phyloP scores from a whole-genome alignment of 2,329 filamentous ascomycete species.

The Cadophora sp. region DNA sequence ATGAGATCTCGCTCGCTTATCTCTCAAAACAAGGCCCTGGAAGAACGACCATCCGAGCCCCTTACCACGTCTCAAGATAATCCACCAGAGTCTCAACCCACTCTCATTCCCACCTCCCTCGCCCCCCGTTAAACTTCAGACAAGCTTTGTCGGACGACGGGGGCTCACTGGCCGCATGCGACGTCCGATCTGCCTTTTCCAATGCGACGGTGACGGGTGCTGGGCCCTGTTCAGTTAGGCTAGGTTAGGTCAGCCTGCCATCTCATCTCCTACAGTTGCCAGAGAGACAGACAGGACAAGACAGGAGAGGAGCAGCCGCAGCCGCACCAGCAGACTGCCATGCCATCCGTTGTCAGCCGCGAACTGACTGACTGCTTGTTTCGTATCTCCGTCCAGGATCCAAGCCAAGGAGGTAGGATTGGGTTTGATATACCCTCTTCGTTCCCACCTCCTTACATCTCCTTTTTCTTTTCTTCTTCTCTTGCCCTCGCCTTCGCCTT shows the following conservation, averaged over 20 bases:
- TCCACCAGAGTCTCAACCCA: not conserved
- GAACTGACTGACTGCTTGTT: not conserved
- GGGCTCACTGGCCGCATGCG: not conserved
- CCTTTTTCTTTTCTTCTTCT: not conserved
- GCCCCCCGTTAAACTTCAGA: conserved; percentile 11
- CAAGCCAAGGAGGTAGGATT: not conserved
- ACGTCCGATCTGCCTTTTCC: conserved; percentile 8
- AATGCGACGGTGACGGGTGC: not conserved
- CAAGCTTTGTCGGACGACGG: conserved; percentile 13
- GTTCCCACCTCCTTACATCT: too few relatives aligned
- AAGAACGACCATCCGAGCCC: not conserved
- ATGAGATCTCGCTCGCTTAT: not conserved
- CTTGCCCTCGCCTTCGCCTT: not conserved
- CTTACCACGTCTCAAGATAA: not conserved
- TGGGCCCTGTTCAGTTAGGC: too few relatives aligned
- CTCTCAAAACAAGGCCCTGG: not conserved
- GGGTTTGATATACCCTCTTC: not conserved
- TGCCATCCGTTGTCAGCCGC: too few relatives aligned
- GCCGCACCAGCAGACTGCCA: too few relatives aligned
- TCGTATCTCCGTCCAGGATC: not conserved
- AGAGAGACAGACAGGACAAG: too few relatives aligned
- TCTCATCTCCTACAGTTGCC: too few relatives aligned
- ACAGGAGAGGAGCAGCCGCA: too few relatives aligned
- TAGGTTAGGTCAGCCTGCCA: too few relatives aligned
- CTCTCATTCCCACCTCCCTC: not conserved